phyloP scores from a whole-genome alignment of 2,329 filamentous ascomycete genomes.

The Sclerotinia spermophila region DNA sequence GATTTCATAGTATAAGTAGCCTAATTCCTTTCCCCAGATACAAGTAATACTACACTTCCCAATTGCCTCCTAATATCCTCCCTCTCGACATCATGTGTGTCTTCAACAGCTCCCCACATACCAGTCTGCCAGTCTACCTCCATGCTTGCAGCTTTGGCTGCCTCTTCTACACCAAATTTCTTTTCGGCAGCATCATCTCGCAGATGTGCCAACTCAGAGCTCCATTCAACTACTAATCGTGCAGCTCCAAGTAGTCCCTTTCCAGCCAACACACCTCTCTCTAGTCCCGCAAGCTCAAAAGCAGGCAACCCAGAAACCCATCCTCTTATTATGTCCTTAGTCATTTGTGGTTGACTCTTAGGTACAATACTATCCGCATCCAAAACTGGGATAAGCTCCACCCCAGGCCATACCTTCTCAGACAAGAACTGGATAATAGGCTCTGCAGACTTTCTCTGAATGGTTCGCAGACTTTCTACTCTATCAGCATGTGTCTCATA shows the following conservation, averaged over 20 bases:
- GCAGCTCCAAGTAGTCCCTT: slow-evolving; percentile 81
- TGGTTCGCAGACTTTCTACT: slow-evolving; percentile 60
- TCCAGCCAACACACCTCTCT: slow-evolving; percentile 76
- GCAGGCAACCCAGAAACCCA: slow-evolving; percentile 72
- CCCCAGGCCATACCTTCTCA: slow-evolving; percentile 75
- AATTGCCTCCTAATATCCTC: slow-evolving; percentile 86
- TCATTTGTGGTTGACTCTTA: slow-evolving; percentile 65
- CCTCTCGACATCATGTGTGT: slow-evolving; percentile 94
- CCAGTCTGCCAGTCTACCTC: slow-evolving; percentile 89
- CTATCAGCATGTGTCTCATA: slow-evolving; percentile 45
- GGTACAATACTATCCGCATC: slow-evolving; percentile 74
- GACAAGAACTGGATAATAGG: slow-evolving; percentile 70
- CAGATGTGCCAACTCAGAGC: slow-evolving; percentile 60
- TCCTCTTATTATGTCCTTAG: slow-evolving; percentile 69
- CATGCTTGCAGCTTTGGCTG: slow-evolving; percentile 69
- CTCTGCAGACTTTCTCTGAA: slow-evolving; percentile 66
- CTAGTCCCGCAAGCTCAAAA: slow-evolving; percentile 83
- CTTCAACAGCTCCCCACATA: slow-evolving; percentile 92
- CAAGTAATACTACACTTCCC: slow-evolving; percentile 79
- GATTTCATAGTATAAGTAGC: neutral
- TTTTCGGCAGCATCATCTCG: slow-evolving; percentile 38
- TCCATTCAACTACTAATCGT: slow-evolving; percentile 83
- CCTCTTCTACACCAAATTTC: slow-evolving; percentile 77
- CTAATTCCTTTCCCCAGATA: slow-evolving; percentile 51
- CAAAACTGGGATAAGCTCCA: slow-evolving; percentile 77